Evolutionary conservation across 2,329 filamentous ascomycete genomes (phyloP).

Genomic region (Akanthomyces dipterigenus): DNA sequence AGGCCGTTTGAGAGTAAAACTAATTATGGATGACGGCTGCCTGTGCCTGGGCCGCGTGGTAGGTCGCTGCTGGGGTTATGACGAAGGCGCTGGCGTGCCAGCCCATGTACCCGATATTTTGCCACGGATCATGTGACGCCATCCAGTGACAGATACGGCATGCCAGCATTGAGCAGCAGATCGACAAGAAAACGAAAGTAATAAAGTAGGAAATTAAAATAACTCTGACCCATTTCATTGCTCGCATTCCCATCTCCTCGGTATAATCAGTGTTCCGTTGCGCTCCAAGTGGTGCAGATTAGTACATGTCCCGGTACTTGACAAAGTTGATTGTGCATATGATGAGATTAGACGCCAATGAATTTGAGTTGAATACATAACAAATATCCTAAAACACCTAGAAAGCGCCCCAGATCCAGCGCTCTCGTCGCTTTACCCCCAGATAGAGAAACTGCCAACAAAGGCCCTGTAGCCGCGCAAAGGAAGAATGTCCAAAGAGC

Average conservation of each 20-base stretch:
- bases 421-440: constrained; percentile 4
- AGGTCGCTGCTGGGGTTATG: constrained; percentile 17
- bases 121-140: constrained; percentile 26
- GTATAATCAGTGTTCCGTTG: background rate
- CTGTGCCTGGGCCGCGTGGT: constrained; percentile 1
- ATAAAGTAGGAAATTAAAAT: background rate
- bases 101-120: constrained; percentile 22
- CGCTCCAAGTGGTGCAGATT: background rate
- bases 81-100: constrained; percentile 18
- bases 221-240: no score
- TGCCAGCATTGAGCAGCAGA: background rate
- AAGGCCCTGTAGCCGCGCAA: background rate
- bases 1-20: background rate
- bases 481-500: constrained; percentile 7
- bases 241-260: no score
- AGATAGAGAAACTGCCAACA: background rate
- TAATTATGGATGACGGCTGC: background rate
- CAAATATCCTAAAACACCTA: constrained; percentile 7
- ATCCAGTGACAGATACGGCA: constrained; percentile 17
- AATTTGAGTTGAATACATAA: background rate
- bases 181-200: background rate
- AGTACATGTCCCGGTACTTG: no score
- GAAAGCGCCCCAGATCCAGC: constrained; percentile 7
- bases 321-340: no score
- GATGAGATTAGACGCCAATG: background rate